These are phyloP conservation scores for Hypoxylon sp. DNA, from an alignment of 2,329 filamentous ascomycete species.

Conservation along the genomic window DNA sequence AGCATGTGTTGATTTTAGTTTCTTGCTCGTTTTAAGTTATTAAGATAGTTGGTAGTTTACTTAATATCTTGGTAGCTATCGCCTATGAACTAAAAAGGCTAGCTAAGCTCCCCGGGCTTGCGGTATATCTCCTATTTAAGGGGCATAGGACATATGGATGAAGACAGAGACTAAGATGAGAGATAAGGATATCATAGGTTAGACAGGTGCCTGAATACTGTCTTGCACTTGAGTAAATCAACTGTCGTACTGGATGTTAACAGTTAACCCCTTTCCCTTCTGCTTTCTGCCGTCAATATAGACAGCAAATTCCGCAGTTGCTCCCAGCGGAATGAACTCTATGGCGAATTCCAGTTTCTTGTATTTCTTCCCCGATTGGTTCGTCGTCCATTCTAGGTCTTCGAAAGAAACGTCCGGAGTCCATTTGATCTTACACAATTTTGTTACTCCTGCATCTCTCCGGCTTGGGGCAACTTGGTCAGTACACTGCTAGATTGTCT, in stretches of 20 bases:
- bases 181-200: background rate
- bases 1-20: background rate
- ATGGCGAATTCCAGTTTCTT: slow-evolving; percentile 4
- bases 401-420: slow-evolving; percentile 4
- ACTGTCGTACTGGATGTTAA: slow-evolving; percentile 9
- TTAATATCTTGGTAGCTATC: background rate
- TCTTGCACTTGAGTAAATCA: background rate
- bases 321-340: slow-evolving; percentile 14
- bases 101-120: background rate
- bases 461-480: background rate
- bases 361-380: background rate
- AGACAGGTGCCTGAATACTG: background rate
- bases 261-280: slow-evolving; percentile 2
- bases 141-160: background rate
- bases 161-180: background rate
- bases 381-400: background rate
- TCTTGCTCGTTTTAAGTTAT: too few species aligned
- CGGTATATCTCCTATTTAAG: background rate
- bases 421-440: background rate
- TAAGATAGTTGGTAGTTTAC: too few species aligned
- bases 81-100: background rate
- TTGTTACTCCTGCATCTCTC: background rate
- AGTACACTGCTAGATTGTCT: background rate
- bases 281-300: slow-evolving; percentile 17
- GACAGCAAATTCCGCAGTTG: slow-evolving; percentile 12